phyloP scores from a whole-genome alignment of 108 stramenopile species.

The Nitzschia sp. region DNA sequence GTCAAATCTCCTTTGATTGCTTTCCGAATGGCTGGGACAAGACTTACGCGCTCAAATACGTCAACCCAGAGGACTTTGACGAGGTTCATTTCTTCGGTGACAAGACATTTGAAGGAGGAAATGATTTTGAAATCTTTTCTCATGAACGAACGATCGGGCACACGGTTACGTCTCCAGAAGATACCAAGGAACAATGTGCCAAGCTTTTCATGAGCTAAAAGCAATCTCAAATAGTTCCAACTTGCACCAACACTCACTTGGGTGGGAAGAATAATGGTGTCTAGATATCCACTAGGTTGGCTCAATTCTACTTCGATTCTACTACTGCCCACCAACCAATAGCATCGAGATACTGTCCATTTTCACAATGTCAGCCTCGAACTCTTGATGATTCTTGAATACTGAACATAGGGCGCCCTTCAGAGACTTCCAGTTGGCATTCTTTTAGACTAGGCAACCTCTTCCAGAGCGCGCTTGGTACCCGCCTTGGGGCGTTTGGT shows the following conservation, averaged over 20 bases:
- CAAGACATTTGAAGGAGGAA: conserved; percentile 99
- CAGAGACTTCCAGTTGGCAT: background rate
- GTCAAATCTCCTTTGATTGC: conserved; percentile 98
- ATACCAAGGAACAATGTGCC: conserved; percentile 73
- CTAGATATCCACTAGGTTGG: no score
- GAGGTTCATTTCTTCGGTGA: conserved; percentile 99
- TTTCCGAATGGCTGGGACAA: conserved; percentile 99
- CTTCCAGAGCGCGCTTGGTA: background rate
- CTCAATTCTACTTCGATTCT: no score
- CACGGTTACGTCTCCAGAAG: conserved; percentile 93
- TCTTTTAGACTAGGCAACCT: background rate
- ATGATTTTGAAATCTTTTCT: conserved; percentile 97
- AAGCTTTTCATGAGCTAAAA: conserved; percentile 28
- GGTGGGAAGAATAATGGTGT: no score
- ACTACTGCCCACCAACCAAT: no score
- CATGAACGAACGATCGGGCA: conserved; percentile 94
- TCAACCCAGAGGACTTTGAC: conserved; percentile 87
- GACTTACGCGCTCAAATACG: conserved; percentile 95
- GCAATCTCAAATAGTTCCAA: no score
- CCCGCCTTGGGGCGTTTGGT: conserved; percentile 17
- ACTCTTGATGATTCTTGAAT: no score
- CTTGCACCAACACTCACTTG: no score
- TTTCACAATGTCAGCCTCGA: no score
- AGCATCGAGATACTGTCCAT: no score
- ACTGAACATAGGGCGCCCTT: no score